Conservation (phyloP, 805 yeast genomes). For the Limtongia smithiae region DNA sequence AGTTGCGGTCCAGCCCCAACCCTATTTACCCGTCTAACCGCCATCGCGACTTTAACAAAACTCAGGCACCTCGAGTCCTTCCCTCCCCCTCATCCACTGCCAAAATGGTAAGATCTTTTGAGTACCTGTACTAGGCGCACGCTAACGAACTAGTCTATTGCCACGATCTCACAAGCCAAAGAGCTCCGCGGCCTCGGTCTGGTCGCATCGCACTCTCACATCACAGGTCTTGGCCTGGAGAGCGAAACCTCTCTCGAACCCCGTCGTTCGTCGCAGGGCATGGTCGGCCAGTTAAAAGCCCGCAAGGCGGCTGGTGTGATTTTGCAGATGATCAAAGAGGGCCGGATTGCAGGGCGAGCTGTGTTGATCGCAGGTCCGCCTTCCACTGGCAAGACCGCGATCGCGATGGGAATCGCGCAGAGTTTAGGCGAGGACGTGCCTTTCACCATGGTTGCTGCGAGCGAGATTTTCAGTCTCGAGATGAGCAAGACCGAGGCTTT, state of each 20-base stretch:
- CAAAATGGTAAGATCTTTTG: too few species aligned
- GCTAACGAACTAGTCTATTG: conserved; percentile 10
- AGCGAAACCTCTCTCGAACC: conserved; percentile 70
- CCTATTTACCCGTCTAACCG: too few species aligned
- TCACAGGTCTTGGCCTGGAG: conserved; percentile 93
- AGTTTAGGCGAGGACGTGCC: conserved; percentile 71
- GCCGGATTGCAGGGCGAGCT: conserved; percentile 95
- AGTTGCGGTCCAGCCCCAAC: too few species aligned
- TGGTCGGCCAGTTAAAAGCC: conserved; percentile 96
- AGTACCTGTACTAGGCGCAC: too few species aligned
- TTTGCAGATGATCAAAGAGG: conserved; percentile 87
- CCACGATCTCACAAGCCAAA: conserved; percentile 43
- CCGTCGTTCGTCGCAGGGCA: conserved; percentile 77
- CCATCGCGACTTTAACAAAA: too few species aligned
- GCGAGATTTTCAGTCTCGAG: conserved; percentile 88
- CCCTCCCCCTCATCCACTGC: too few species aligned
- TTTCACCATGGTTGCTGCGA: conserved; percentile 90
- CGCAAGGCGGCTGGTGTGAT: conserved; percentile 92
- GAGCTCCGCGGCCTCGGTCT: conserved; percentile 64
- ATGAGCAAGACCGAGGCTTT: conserved; percentile 93
- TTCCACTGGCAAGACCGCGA: conserved; percentile 97
- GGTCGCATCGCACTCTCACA: conserved; percentile 97
- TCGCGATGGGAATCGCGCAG: conserved; percentile 77
- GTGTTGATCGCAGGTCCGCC: conserved; percentile 97
- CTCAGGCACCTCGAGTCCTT: too few species aligned